Evolutionary conservation across 768 basidiomycete genomes (phyloP), one percentile per base, ranked within the genome.

Genomic region (Pulveroboletus sp.): DNA sequence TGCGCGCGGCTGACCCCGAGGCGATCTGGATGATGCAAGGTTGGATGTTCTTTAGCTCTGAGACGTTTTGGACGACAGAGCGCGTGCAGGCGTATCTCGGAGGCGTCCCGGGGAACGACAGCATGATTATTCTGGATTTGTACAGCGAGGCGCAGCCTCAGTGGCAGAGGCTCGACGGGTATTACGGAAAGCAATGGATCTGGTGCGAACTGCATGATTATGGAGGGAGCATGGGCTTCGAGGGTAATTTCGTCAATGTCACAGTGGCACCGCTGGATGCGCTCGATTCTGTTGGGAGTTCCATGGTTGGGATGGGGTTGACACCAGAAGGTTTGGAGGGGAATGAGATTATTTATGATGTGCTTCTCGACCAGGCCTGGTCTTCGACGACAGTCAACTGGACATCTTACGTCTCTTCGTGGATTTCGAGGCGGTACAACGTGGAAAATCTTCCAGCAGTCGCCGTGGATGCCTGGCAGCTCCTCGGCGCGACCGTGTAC

Each of bases 11-110:
- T 10, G 73, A 74, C 39, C 66, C 73, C 2, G 61, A 72, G 34
- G 72, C 73, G 7, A 43, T 67, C 13, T 73, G 72, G 73, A 60
- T 74, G 48, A 67, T 73, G 67, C 73, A 74, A 33, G 73, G 71
- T 13, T 74, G 73, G 73, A 53, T 74, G 43, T 73, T 74, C 59
- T 73, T 67, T 51, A 61, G 59, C 39, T 59, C 57, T 37, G 57
- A 59, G 27, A 24, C 61, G 1, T 74, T 73, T 56, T 74, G 72
- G 72, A 72, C 69, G 21, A 36, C 64, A 32, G 72, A 72, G 3
- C 70, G 66, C 46, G 63, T 74, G 40, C 59, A 65, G 33, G 70
- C 72, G 7, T 74, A 69, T 57, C 66, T 74, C 10, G 66, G 66
- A 19, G 72, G 72, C 20, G 69, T 69, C 7, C 61, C 69, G 8